Percentiles rank a stretch among this genome's conserved stretches.
phyloP scores from a whole-genome alignment of 306 rosid species.

The Delonix regia region DNA sequence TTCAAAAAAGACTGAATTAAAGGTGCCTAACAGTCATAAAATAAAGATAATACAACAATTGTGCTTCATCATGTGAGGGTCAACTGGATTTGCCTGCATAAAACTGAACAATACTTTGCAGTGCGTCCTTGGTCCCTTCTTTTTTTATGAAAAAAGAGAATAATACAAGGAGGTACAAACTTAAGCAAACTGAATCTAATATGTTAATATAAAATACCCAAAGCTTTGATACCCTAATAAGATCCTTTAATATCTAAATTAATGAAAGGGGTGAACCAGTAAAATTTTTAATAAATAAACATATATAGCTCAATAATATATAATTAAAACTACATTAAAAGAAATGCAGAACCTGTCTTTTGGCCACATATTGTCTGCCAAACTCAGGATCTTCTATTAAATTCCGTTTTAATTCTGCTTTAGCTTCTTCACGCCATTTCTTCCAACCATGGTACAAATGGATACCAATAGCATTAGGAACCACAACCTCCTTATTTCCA shows the following conservation, averaged over 20 bases:
- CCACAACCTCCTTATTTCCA: slow-evolving; percentile 81
- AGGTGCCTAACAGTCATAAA: slow-evolving; percentile 1
- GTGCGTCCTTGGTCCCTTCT: background rate
- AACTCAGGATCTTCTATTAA: slow-evolving; percentile 68
- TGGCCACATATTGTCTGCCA: slow-evolving; percentile 69
- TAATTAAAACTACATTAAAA: slow-evolving; percentile 17
- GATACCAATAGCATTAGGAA: slow-evolving; percentile 78
- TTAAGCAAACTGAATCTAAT: slow-evolving; percentile 16
- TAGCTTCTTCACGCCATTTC: slow-evolving; percentile 88
- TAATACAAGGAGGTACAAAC: background rate
- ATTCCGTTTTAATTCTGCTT: slow-evolving; percentile 69
- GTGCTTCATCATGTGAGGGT: background rate
- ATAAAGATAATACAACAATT: background rate
- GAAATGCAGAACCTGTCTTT: slow-evolving; percentile 64
- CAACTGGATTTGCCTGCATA: background rate
- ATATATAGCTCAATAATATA: slow-evolving; percentile 13
- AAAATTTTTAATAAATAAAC: background rate
- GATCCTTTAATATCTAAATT: slow-evolving; percentile 7
- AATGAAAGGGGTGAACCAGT: background rate
- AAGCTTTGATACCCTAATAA: slow-evolving; percentile 7
- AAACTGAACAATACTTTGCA: background rate
- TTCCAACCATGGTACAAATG: slow-evolving; percentile 93
- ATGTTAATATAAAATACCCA: background rate
- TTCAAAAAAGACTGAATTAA: slow-evolving; percentile 18
- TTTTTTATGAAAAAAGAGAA: background rate